phyloP scores from a whole-genome alignment of 1,284 basidiomycete species.

The Hypsizygus ulmarius region DNA sequence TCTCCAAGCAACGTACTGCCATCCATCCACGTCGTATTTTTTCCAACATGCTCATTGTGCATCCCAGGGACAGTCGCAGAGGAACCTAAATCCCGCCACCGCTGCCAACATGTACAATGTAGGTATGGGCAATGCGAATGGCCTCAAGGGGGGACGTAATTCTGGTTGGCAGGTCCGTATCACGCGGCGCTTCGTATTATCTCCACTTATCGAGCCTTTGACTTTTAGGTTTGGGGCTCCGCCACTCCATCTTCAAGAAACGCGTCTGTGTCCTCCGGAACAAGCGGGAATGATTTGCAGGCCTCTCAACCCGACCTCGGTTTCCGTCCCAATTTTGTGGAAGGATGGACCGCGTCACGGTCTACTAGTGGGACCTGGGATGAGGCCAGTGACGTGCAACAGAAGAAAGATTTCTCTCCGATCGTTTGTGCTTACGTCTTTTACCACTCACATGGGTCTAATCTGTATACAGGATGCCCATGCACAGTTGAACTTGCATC shows the following conservation, averaged over 20 bases:
- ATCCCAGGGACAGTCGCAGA: constrained; percentile 40
- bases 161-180: constrained; percentile 68
- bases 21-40: constrained; percentile 22
- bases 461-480: constrained; percentile 33
- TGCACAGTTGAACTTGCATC: constrained; percentile 39
- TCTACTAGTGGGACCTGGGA: constrained; percentile 62
- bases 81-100: constrained; percentile 42
- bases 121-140: constrained; percentile 45
- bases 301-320: constrained; percentile 41
- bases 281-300: constrained; percentile 48
- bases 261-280: constrained; percentile 58
- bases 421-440: constrained; percentile 35
- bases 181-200: constrained; percentile 4
- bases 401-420: constrained; percentile 48
- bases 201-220: constrained; percentile 3
- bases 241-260: constrained; percentile 51
- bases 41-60: constrained; percentile 11
- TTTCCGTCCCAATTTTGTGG: constrained; percentile 47
- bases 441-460: constrained; percentile 7
- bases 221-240: constrained; percentile 59
- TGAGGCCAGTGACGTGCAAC: constrained; percentile 46
- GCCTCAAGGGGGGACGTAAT: constrained; percentile 52
- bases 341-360: constrained; percentile 53
- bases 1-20: constrained; percentile 52
- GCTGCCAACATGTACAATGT: constrained; percentile 52